These are phyloP conservation scores for Cladorrhinum sp. DNA, from an alignment of 2,329 filamentous ascomycete genomes.

Conservation along the genomic window DNA sequence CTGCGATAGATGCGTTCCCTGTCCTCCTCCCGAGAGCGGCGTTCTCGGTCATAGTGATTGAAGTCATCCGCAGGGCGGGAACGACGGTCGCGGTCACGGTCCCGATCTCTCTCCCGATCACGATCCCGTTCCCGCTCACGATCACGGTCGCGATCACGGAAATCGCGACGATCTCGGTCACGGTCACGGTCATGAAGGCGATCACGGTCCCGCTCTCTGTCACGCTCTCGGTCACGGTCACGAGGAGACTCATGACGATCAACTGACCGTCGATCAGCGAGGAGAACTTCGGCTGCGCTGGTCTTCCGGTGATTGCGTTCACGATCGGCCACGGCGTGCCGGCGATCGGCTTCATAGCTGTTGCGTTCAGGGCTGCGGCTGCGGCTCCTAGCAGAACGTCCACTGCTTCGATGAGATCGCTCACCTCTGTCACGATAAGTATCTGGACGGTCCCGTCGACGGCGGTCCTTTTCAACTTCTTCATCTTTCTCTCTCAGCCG, in stretches of 20 bases:
- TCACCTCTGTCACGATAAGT: constrained; percentile 60
- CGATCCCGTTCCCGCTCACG: constrained; percentile 36
- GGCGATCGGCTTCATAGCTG: constrained; percentile 90
- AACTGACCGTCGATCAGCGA: constrained; percentile 51
- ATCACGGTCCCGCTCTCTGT: constrained; percentile 26
- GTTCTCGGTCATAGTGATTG: constrained; percentile 77
- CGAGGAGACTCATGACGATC: constrained; percentile 42
- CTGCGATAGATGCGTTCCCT: constrained; percentile 84
- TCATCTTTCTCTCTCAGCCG: constrained; percentile 90
- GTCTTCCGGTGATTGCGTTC: constrained; percentile 90
- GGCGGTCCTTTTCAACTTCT: constrained; percentile 67
- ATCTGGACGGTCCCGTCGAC: constrained; percentile 58
- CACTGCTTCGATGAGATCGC: constrained; percentile 58
- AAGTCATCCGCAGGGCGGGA: constrained; percentile 58
- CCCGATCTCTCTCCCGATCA: constrained; percentile 33
- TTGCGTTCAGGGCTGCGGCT: constrained; percentile 90
- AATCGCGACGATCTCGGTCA: constrained; percentile 36
- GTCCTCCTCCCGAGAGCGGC: constrained; percentile 84
- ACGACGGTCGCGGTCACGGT: constrained; percentile 47
- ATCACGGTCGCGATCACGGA: constrained; percentile 40
- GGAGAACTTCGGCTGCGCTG: constrained; percentile 62
- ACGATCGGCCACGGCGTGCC: constrained; percentile 88
- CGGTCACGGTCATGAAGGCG: constrained; percentile 42
- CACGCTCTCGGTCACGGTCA: constrained; percentile 32
- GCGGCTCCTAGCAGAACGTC: constrained; percentile 65